Percentiles rank a stretch among this genome's conserved stretches.
phyloP scores from a whole-genome alignment of 805 yeast genomes.

The Starmerella cellae region DNA sequence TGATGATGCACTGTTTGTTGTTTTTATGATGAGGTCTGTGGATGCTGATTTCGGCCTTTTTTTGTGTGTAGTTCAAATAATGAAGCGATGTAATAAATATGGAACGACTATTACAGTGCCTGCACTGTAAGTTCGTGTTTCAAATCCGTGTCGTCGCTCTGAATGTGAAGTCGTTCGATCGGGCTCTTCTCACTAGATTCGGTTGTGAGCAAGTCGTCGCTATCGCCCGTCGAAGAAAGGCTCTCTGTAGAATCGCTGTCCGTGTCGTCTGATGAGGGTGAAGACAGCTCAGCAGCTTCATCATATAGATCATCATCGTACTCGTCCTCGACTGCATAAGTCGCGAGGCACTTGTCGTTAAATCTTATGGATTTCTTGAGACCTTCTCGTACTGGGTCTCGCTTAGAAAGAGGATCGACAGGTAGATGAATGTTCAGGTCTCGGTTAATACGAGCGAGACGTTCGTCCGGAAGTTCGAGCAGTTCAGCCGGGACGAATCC shows the following conservation, averaged over 20 bases:
- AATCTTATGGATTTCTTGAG: neutral
- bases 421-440: slow-evolving; percentile 47
- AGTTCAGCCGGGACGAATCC: slow-evolving; percentile 98
- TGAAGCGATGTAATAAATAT: too few relatives aligned
- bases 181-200: neutral
- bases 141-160: neutral
- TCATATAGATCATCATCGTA: neutral
- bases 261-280: neutral
- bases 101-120: too few relatives aligned
- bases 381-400: too few relatives aligned
- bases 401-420: neutral
- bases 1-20: too few relatives aligned
- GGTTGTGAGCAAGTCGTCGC: neutral
- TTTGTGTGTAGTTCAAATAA: too few relatives aligned
- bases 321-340: neutral
- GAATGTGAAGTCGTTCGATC: neutral
- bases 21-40: too few relatives aligned
- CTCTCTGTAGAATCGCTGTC: neutral
- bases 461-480: slow-evolving; percentile 78
- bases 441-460: slow-evolving; percentile 82
- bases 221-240: neutral
- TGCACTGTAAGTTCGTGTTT: neutral
- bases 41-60: too few relatives aligned
- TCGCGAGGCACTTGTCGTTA: neutral
- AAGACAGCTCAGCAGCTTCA: neutral